A percentile compares a stretch with the other conserved stretches of the same genome.
Evolutionary conservation across 1,284 basidiomycete species (phyloP).

Genomic region (Coriolopsis trogii): DNA sequence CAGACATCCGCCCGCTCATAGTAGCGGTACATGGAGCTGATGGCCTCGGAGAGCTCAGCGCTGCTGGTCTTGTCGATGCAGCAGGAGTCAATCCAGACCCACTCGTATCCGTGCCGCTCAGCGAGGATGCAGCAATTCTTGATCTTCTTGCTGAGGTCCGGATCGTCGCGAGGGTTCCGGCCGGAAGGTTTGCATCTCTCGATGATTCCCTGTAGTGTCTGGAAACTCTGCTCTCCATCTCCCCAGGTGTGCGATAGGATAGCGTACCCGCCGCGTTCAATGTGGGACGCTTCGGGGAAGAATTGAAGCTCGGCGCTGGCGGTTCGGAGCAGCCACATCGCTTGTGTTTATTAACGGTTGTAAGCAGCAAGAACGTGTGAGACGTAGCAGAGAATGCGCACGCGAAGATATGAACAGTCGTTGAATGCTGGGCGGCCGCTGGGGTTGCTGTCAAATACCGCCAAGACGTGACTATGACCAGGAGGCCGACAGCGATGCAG

Average conservation of each 20-base stretch:
- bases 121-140: neutral
- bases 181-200: neutral
- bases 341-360: too few relatives aligned
- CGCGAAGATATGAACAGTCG: too few relatives aligned
- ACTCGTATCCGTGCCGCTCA: constrained; percentile 1
- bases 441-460: too few relatives aligned
- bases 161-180: constrained; percentile 1
- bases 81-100: constrained; percentile 11
- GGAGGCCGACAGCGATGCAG: too few relatives aligned
- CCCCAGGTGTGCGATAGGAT: constrained; percentile 1
- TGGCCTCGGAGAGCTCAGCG: constrained; percentile 9
- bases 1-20: constrained; percentile 1
- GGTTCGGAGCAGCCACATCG: too few relatives aligned
- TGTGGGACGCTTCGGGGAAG: too few relatives aligned
- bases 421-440: too few relatives aligned
- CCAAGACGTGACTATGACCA: too few relatives aligned
- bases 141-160: constrained; percentile 3
- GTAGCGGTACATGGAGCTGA: constrained; percentile 9
- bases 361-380: too few relatives aligned
- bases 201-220: neutral
- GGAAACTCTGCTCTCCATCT: neutral
- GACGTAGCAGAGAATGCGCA: too few relatives aligned
- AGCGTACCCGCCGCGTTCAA: too few relatives aligned
- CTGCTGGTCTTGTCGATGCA: constrained; percentile 9
- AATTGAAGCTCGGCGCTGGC: too few relatives aligned